A percentile compares a stretch with the other conserved stretches of the same genome.
Conservation (phyloP, 495 filamentous ascomycete species). For the Aspergillus hancockii region DNA sequence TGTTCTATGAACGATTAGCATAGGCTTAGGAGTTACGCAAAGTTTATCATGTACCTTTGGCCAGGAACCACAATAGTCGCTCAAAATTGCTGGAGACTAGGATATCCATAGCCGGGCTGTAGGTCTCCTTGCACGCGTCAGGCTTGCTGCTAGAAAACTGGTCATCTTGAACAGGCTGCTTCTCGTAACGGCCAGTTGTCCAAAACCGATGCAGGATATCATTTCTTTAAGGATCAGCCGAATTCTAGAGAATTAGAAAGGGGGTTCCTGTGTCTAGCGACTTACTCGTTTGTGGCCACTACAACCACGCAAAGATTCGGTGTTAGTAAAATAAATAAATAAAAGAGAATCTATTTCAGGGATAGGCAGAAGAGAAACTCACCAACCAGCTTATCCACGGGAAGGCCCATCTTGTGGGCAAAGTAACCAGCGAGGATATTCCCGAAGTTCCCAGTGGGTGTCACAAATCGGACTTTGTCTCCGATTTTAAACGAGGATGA, state of each 20-base stretch:
- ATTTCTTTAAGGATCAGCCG: slow-evolving; percentile 51
- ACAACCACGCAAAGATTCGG: background rate
- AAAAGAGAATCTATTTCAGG: background rate
- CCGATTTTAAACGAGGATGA: slow-evolving; percentile 49
- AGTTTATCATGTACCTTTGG: slow-evolving; percentile 6
- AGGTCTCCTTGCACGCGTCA: slow-evolving; percentile 66
- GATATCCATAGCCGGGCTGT: slow-evolving; percentile 95
- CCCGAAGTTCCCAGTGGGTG: slow-evolving; percentile 96
- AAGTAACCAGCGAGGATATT: slow-evolving; percentile 93
- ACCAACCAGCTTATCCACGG: slow-evolving; percentile 71
- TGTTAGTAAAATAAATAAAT: slow-evolving; percentile 3
- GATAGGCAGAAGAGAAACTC: slow-evolving; percentile 1
- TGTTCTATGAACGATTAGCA: slow-evolving; percentile 17
- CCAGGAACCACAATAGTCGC: slow-evolving; percentile 82
- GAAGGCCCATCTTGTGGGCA: slow-evolving; percentile 86
- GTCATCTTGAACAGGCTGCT: slow-evolving; percentile 5
- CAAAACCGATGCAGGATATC: slow-evolving; percentile 81
- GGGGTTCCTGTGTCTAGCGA: background rate
- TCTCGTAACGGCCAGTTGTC: slow-evolving; percentile 15
- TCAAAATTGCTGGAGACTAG: slow-evolving; percentile 95
- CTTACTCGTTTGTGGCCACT: slow-evolving; percentile 20
- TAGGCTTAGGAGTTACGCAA: background rate
- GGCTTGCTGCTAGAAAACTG: slow-evolving; percentile 3
- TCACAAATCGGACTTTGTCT: slow-evolving; percentile 72
- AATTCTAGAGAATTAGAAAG: background rate